Conservation (phyloP, 345 rosid species). For the Sonneratia alba region DNA sequence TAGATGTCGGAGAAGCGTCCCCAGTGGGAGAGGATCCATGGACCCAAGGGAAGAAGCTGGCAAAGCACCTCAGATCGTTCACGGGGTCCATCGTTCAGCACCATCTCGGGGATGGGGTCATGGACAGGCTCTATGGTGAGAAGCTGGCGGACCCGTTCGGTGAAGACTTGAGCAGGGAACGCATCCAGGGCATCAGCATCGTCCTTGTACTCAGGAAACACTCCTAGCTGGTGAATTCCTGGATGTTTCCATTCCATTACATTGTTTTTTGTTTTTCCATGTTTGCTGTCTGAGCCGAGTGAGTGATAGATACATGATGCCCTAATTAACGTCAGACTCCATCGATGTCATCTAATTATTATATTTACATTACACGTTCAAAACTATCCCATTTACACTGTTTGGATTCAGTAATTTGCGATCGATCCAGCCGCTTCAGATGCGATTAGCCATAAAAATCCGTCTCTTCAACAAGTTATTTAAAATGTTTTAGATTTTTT, state of each 20-base stretch:
- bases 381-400: too few species aligned
- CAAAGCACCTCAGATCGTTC: conserved; percentile 7
- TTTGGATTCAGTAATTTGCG: too few species aligned
- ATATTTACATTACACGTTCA: too few species aligned
- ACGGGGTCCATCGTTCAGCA: conserved; percentile 13
- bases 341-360: too few species aligned
- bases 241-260: neutral
- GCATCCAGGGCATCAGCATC: neutral
- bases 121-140: conserved; percentile 16
- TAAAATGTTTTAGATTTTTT: too few species aligned
- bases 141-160: neutral
- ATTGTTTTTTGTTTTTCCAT: too few species aligned
- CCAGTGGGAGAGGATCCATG: neutral
- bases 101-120: conserved; percentile 12
- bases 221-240: neutral
- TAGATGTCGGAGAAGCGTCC: neutral
- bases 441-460: too few species aligned
- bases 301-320: too few species aligned
- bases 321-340: too few species aligned
- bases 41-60: conserved; percentile 1
- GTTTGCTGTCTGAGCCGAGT: too few species aligned
- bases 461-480: too few species aligned
- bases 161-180: conserved; percentile 5
- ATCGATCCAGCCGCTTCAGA: too few species aligned
- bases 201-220: conserved; percentile 2